Evolutionary conservation across 345 rosid species (phyloP).

Genomic region (Gossypium sturtianum): DNA sequence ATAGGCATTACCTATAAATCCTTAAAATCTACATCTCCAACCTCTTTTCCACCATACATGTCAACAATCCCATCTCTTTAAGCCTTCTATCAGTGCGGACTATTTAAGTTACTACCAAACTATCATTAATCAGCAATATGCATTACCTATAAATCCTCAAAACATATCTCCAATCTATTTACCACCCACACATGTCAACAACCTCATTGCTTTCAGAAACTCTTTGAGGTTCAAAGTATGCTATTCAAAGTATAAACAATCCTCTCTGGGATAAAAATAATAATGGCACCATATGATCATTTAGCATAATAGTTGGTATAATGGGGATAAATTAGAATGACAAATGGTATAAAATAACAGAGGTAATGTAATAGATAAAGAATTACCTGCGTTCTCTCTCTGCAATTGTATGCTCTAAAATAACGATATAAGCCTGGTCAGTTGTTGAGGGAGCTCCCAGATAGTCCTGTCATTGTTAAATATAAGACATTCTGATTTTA

Average conservation of each 20-base stretch:
- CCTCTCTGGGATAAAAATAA: too few species aligned
- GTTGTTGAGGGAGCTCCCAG: conserved; percentile 68
- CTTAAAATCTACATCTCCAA: not conserved
- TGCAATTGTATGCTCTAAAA: conserved; percentile 85
- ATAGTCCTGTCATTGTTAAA: conserved; percentile 66
- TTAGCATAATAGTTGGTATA: too few species aligned
- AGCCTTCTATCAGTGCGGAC: not conserved
- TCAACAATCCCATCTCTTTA: too few species aligned
- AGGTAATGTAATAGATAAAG: too few species aligned
- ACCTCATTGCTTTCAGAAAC: too few species aligned
- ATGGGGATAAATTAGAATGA: too few species aligned
- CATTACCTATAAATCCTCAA: not conserved
- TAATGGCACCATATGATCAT: too few species aligned
- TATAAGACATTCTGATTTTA: not conserved
- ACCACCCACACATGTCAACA: not conserved
- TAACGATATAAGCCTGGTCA: conserved; percentile 73
- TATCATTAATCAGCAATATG: not conserved
- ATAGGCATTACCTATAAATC: not conserved
- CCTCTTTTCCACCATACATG: too few species aligned
- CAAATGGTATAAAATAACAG: too few species aligned
- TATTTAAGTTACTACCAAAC: not conserved
- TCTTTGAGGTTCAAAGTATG: too few species aligned
- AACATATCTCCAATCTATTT: not conserved
- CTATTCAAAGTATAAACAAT: too few species aligned
- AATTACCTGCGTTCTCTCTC: conserved; percentile 97